These are phyloP conservation scores for Pichia paraexigua DNA, from an alignment of 805 yeast genomes.

Conservation along the genomic window DNA sequence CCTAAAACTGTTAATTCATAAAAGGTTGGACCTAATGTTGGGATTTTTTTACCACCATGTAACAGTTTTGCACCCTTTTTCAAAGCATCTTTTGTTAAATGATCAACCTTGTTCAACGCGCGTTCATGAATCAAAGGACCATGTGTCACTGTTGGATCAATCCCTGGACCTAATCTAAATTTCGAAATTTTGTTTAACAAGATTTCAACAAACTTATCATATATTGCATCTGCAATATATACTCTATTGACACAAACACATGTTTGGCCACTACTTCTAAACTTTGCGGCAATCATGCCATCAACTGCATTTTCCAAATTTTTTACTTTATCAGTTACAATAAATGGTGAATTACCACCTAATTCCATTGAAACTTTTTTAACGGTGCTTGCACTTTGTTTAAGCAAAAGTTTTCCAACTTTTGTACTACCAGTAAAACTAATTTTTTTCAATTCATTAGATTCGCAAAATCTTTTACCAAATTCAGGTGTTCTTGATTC, in stretches of 20 bases:
- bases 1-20: conserved; percentile 59
- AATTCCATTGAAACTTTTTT: conserved; percentile 67
- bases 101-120: conserved; percentile 50
- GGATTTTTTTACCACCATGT: conserved; percentile 49
- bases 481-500: conserved; percentile 32
- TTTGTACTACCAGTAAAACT: conserved; percentile 75
- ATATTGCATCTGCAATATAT: conserved; percentile 51
- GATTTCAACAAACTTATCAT: conserved; percentile 47
- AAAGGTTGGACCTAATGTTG: conserved; percentile 57
- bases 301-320: conserved; percentile 55
- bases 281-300: conserved; percentile 55
- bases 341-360: conserved; percentile 77
- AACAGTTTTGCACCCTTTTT: conserved; percentile 52
- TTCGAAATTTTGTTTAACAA: conserved; percentile 30
- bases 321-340: conserved; percentile 60
- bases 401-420: conserved; percentile 60
- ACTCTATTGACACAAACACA: conserved; percentile 72
- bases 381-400: conserved; percentile 49
- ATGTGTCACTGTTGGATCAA: conserved; percentile 50
- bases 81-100: conserved; percentile 56
- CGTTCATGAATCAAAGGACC: conserved; percentile 63
- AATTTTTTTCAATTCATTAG: conserved; percentile 49
- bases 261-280: conserved; percentile 71
- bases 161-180: conserved; percentile 54
- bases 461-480: conserved; percentile 51